Evolutionary conservation across 768 basidiomycete genomes (phyloP).

Genomic region (Boletus tomentosulus): DNA sequence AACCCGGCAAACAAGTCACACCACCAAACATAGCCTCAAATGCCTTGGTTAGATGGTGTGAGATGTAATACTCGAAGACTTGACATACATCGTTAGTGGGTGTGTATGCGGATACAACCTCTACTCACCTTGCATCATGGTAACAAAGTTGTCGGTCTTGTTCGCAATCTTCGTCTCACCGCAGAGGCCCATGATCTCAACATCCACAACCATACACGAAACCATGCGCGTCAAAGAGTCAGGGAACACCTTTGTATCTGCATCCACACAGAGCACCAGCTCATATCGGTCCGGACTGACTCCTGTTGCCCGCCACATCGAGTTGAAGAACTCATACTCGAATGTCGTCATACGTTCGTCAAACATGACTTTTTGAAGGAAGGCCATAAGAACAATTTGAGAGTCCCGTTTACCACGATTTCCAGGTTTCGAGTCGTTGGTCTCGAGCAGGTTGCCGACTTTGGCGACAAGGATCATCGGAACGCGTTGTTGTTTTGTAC

Average conservation of each 20-base stretch:
- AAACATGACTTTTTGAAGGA: constrained; percentile 99
- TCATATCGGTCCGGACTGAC: constrained; percentile 96
- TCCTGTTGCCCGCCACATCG: constrained; percentile 92
- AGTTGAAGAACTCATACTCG: constrained; percentile 99
- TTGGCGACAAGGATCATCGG: constrained; percentile 96
- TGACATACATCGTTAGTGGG: constrained; percentile 7
- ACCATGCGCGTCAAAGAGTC: constrained; percentile 96
- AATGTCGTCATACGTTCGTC: constrained; percentile 99
- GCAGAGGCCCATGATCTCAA: constrained; percentile 98
- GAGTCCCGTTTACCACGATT: constrained; percentile 99
- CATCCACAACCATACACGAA: constrained; percentile 93
- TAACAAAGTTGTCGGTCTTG: constrained; percentile 97
- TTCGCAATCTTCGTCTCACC: constrained; percentile 99
- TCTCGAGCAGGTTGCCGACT: constrained; percentile 88
- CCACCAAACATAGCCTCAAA: constrained; percentile 99
- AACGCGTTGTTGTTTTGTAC: constrained; percentile 92
- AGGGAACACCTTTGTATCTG: constrained; percentile 98
- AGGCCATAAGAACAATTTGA: constrained; percentile 96
- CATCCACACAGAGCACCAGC: constrained; percentile 92
- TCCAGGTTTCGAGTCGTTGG: constrained; percentile 87
- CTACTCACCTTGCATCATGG: constrained; percentile 96
- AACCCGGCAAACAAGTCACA: constrained; percentile 98
- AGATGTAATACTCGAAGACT: constrained; percentile 99
- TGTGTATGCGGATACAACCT: not conserved
- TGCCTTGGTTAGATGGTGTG: constrained; percentile 97